Base-by-base conservation (phyloP, 257 asterid species). In the Solanum gracilifrons region DNA sequence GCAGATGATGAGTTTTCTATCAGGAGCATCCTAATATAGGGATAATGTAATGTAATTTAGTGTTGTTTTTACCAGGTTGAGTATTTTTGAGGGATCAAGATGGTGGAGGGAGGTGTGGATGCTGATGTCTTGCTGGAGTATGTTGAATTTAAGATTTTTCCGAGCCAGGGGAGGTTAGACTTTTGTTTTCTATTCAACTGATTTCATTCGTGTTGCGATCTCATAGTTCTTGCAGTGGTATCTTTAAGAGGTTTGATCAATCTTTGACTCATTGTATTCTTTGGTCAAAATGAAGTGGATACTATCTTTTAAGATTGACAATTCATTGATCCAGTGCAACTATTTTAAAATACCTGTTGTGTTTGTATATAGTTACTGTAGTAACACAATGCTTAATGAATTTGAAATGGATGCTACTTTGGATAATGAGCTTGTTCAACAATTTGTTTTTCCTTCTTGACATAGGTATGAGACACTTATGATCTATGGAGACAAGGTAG, bases 401-500 rank as follows among this genome's bases (percentile, higher is more conserved):
- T 46, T 79, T 16, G 5, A 27, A 9, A 43, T 43, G 25, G 84
- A 79, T 7, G 33, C 35, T 76, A 37, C 33, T 23, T 37, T 39
- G 60, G 83, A 76, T 39, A 29, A 39, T 48, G 43, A 83, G 32
- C 51, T 83, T 84, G 77, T 35, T 41, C 74, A 80, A 68, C 48
- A 89, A 23, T 62, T 82, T 89, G 32, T 72, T 83, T 32, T 18
- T 23, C 32, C 72, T 82, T 89, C 75, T 79, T 55, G 82, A 46
- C 89, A 64, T 92, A 97, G 99, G 93, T 97, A 94, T 27, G 99
- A 92, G 91, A 95, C 94, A 48, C 87, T 83, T 86, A 91, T 92
- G 71, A 90, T 93, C 91, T 87, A 64, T 25, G 93, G 75, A 69
- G 84, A 91, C 88, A 89, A 88, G 89, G 88, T 87, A 92, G 99